Percentiles rank a stretch among this genome's conserved stretches.
These are phyloP conservation scores for Samsoniella hepiali DNA, from an alignment of 2,329 filamentous ascomycete genomes.

Conservation along the genomic window DNA sequence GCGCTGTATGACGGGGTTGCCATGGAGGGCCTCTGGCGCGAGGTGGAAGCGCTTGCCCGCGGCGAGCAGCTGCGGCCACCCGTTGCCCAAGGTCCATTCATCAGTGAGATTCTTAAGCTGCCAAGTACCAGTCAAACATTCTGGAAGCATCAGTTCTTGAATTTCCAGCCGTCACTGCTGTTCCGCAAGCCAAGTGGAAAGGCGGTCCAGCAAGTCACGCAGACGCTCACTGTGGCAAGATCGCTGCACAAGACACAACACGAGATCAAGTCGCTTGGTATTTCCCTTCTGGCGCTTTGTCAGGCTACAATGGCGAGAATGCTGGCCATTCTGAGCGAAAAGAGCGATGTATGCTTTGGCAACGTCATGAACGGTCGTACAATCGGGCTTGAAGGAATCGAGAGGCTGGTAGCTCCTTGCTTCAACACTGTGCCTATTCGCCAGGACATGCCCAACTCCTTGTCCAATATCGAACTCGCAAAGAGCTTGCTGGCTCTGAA, in stretches of 20 bases:
- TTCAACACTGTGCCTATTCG: constrained; percentile 86
- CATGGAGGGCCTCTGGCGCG: constrained; percentile 64
- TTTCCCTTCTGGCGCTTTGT: constrained; percentile 63
- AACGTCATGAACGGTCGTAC: constrained; percentile 80
- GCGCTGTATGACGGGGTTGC: constrained; percentile 84
- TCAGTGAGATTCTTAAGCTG: constrained; percentile 54
- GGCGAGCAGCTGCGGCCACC: constrained; percentile 45
- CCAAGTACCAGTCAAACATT: constrained; percentile 55
- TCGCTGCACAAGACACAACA: constrained; percentile 46
- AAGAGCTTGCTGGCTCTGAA: constrained; percentile 61
- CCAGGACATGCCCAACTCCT: constrained; percentile 45
- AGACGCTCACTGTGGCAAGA: constrained; percentile 30
- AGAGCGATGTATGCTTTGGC: constrained; percentile 76
- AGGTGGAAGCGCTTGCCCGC: constrained; percentile 61
- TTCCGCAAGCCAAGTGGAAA: constrained; percentile 25
- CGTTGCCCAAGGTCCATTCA: constrained; percentile 60
- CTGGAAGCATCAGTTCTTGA: constrained; percentile 59
- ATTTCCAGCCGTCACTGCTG: constrained; percentile 39
- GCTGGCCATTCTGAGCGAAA: constrained; percentile 53
- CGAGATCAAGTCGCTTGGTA: constrained; percentile 49
- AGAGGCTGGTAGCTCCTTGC: constrained; percentile 78
- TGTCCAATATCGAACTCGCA: constrained; percentile 55
- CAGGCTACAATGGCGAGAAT: constrained; percentile 72
- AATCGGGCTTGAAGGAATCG: constrained; percentile 60
- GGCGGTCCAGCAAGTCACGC: constrained; percentile 29